Evolutionary conservation across 2,329 filamentous ascomycete species (phyloP), one percentile per base, ranked within the genome.

Genomic region (Pseudogymnoascus sp.): DNA sequence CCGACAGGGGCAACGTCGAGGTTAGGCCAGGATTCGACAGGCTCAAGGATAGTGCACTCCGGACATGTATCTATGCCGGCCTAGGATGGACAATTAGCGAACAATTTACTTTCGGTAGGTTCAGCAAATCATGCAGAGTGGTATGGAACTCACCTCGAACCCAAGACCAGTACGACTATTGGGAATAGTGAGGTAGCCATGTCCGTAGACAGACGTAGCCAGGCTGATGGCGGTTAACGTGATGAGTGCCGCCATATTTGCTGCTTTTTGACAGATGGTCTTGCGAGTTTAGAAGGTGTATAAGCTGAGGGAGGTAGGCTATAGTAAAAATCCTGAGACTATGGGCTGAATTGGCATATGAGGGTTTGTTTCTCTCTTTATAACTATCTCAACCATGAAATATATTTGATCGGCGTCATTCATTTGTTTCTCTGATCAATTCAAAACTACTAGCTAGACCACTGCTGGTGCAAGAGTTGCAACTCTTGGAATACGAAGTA

Each of bases 21-120:
- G 56, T 81, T 73, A 0, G 81, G 81, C 80, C 80, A 83, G 1
- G 80, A 72, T 0, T 68, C 65, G 2, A 83, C 81, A 0, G 81
- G 81, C 64, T 83, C 81, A 1, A 81, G 77, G 63, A 83, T 83
- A 6, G 79, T 77, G 66, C 81, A 83, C 69, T 83, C 81, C 0
- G 81, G 81, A 67, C 81, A 83, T 0, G 79, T 77, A 65, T 83
- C 81, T 3, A 76, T 70, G 0, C 78, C 78, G 29, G 77, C 73
- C 80, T 82, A 64, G 4, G 11, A 37, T 9, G 19, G 35, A 38
- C 6, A 21, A 50, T 26, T 64, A 37, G 60, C n/a, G 15, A 56
- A 56, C 17, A 29, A 29, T 15, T 15, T 10, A 62, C 26, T 53
- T 50, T 33, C n/a, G 10, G 26, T 26, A 31, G 7, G n/a, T 53